Base-by-base conservation (phyloP, 2,329 filamentous ascomycete genomes). In the Nemania sp. region DNA sequence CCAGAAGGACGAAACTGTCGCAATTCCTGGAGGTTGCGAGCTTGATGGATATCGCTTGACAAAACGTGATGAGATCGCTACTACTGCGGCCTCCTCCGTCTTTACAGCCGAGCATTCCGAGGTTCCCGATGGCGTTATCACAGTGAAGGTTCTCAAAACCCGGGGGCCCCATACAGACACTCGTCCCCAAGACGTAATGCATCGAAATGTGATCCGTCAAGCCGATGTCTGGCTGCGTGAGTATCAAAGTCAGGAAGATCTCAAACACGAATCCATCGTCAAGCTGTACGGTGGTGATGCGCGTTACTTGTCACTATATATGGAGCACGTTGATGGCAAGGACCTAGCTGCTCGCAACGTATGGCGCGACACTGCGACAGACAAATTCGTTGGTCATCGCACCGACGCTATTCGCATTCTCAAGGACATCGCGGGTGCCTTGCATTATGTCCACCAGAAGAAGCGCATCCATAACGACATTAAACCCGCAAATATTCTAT, bases 101-200 rank as follows among this genome's bases (percentile, higher is more conserved):
- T 89, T 86, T 73, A 87, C 83, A 1, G 87, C 84, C 22, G 80
- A 84, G 41, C 83, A 88, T 73, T 87, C 86, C 4, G 77, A 82
- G 10, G 82, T 87, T 20, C 80, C 85, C 2, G 84, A 86, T 61
- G 83, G 84, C 22, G 83, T 88, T 62, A 86, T 89, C 64, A 88
- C 86, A 1, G 86, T 88, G 76, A 89, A 89, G 73, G 86, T 89
- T 1, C 84, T 89, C 70, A 88, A 88, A 77, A 89, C 87, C 1
- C 78, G 82, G 5, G 75, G 82, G 2, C 72, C 80, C 35, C 80
- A 79, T 49, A 70, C 80, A 2, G 77, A 80, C 57, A 75, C 81
- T 51, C 85, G 84, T 62, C 82, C 84, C 2, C 81, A 83, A 51
- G 82, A 86, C 22, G 66, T 35, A 15, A 81, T 82, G 60, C 86